These are phyloP conservation scores for Colletotrichum gigasporum DNA, from an alignment of 2,329 filamentous ascomycete species.

Conservation along the genomic window DNA sequence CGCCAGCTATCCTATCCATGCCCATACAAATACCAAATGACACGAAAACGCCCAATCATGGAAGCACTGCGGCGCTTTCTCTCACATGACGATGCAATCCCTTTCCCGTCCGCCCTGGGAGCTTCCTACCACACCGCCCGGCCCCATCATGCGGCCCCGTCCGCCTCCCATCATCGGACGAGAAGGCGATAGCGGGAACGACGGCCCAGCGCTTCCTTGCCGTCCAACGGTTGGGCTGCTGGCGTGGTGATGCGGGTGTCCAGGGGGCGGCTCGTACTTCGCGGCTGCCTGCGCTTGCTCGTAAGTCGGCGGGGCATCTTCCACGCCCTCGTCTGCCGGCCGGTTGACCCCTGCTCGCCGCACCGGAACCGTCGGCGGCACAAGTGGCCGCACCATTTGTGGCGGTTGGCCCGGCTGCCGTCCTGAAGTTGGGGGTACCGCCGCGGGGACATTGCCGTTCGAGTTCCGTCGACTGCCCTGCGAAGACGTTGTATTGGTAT, in stretches of 20 bases:
- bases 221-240: slow-evolving; percentile 45
- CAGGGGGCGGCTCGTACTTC: slow-evolving; percentile 61
- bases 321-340: slow-evolving; percentile 48
- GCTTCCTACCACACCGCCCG: slow-evolving; percentile 25
- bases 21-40: not conserved
- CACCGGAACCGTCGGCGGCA: slow-evolving; percentile 52
- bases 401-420: slow-evolving; percentile 28
- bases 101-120: slow-evolving; percentile 36
- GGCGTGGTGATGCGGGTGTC: slow-evolving; percentile 58
- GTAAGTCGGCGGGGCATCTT: slow-evolving; percentile 66
- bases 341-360: slow-evolving; percentile 48
- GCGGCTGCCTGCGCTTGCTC: slow-evolving; percentile 64
- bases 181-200: slow-evolving; percentile 5
- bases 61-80: not conserved
- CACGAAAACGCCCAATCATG: slow-evolving; percentile 14
- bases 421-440: slow-evolving; percentile 11
- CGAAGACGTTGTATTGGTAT: slow-evolving; percentile 8
- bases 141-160: slow-evolving; percentile 20
- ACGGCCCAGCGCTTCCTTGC: slow-evolving; percentile 20
- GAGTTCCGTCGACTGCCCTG: slow-evolving; percentile 25
- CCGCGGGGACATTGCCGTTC: slow-evolving; percentile 15
- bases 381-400: slow-evolving; percentile 56
- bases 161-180: slow-evolving; percentile 25
- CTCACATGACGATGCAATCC: slow-evolving; percentile 60
- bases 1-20: not conserved